Conservation (phyloP, 2,329 filamentous ascomycete genomes). For the Pestalotiopsis fici region DNA sequence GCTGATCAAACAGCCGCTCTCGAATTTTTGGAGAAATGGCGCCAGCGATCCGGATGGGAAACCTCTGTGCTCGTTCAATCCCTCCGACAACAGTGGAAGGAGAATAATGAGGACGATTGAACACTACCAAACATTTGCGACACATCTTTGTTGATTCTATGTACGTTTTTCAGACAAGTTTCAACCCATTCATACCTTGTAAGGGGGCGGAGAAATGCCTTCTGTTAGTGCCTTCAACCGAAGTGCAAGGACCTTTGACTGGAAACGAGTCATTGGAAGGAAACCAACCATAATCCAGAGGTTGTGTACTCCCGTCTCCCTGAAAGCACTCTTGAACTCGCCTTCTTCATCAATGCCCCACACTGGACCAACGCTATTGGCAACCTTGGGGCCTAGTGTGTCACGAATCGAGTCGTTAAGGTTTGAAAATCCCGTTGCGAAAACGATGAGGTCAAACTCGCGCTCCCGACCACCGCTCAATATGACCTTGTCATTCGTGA, state of each 20-base stretch:
- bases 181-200: background rate
- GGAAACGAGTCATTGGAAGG: slow-evolving; percentile 33
- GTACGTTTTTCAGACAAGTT: background rate
- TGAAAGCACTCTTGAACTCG: slow-evolving; percentile 42
- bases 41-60: background rate
- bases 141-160: too few relatives aligned
- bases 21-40: slow-evolving; percentile 1
- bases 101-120: background rate
- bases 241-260: slow-evolving; percentile 34
- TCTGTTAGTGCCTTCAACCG: slow-evolving; percentile 25
- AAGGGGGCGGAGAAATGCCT: background rate
- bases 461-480: slow-evolving; percentile 51
- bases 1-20: background rate
- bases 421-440: slow-evolving; percentile 62
- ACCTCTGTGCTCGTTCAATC: background rate
- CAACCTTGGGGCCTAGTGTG: slow-evolving; percentile 63
- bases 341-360: slow-evolving; percentile 62
- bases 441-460: slow-evolving; percentile 57
- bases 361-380: slow-evolving; percentile 56
- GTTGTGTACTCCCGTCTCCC: slow-evolving; percentile 32
- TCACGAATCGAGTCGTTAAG: slow-evolving; percentile 64
- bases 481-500: slow-evolving; percentile 29
- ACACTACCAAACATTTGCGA: background rate
- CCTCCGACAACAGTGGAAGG: background rate
- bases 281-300: slow-evolving; percentile 39